These are phyloP conservation scores for Fusarium mexicanum DNA, from an alignment of 2,329 filamentous ascomycete species.

Conservation along the genomic window DNA sequence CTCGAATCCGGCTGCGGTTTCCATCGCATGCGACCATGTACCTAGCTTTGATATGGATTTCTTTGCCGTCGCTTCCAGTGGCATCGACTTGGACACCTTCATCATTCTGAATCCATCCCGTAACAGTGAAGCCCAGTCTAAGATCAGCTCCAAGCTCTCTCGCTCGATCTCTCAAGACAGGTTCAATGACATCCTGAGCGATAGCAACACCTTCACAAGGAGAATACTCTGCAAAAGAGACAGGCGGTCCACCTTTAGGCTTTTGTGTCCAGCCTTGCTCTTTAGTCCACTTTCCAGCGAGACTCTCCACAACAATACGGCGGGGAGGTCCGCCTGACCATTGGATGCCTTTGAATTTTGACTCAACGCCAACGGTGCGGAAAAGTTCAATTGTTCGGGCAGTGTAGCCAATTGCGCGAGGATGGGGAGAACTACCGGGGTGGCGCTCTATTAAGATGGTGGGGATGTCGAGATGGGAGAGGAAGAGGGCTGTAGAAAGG, in stretches of 20 bases:
- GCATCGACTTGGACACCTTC: constrained; percentile 5
- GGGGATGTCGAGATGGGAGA: constrained; percentile 45
- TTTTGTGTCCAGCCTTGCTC: constrained; percentile 34
- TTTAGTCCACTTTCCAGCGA: constrained; percentile 35
- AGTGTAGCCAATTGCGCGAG: constrained; percentile 51
- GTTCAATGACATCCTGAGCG: constrained; percentile 54
- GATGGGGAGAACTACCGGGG: constrained; percentile 47
- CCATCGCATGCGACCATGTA: constrained; percentile 54
- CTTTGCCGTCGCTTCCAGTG: not conserved
- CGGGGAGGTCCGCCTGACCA: constrained; percentile 34
- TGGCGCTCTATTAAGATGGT: constrained; percentile 52
- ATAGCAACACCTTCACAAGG: constrained; percentile 42
- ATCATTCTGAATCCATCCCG: constrained; percentile 40
- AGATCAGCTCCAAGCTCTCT: constrained; percentile 48
- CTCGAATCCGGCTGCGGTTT: constrained; percentile 41
- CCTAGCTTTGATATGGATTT: constrained; percentile 42
- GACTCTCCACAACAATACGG: constrained; percentile 36
- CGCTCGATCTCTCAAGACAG: constrained; percentile 48
- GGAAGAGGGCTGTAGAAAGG: constrained; percentile 50
- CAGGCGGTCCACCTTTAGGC: not conserved
- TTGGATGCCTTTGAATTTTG: not conserved
- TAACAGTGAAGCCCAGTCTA: constrained; percentile 46
- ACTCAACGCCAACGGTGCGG: constrained; percentile 41
- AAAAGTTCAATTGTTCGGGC: constrained; percentile 52
- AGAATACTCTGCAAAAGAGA: not conserved